A percentile compares a stretch with the other conserved stretches of the same genome.
phyloP scores from a whole-genome alignment of 2,329 filamentous ascomycete genomes.

The Penicillium sp. region DNA sequence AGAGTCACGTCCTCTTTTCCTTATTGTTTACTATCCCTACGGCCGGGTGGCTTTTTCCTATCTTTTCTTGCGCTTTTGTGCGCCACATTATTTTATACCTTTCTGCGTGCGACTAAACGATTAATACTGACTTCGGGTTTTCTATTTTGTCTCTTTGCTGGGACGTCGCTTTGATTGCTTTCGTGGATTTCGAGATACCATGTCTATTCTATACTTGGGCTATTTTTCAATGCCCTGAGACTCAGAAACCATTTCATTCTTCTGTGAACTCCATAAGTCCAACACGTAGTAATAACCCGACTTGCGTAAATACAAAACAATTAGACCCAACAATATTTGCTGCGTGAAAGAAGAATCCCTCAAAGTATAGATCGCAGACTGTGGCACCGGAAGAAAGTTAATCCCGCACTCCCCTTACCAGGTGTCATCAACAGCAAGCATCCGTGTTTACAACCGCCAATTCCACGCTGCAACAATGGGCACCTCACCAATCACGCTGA shows the following conservation, averaged over 20 bases:
- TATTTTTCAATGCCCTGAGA: constrained; percentile 12
- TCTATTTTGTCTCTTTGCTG: constrained; percentile 9
- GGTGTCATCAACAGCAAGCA: constrained; percentile 34
- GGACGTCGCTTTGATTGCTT: constrained; percentile 8
- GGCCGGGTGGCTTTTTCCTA: constrained; percentile 14
- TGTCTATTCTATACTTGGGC: constrained; percentile 17
- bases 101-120: constrained; percentile 11
- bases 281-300: background rate
- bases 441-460: constrained; percentile 25
- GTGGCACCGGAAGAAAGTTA: constrained; percentile 29
- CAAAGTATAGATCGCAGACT: background rate
- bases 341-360: background rate
- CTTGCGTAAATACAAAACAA: background rate
- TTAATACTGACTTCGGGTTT: constrained; percentile 14
- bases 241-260: constrained; percentile 10
- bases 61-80: constrained; percentile 7
- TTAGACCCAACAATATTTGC: background rate
- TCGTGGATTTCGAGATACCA: constrained; percentile 24
- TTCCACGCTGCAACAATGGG: constrained; percentile 29
- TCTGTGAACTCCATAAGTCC: background rate
- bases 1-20: constrained; percentile 9
- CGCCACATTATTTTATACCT: constrained; percentile 6
- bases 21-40: constrained; percentile 11
- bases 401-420: constrained; percentile 29
- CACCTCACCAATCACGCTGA: constrained; percentile 27